Evolutionary conservation across 139 green algal genomes (phyloP).

Genomic region (Picochlorum sp.): DNA sequence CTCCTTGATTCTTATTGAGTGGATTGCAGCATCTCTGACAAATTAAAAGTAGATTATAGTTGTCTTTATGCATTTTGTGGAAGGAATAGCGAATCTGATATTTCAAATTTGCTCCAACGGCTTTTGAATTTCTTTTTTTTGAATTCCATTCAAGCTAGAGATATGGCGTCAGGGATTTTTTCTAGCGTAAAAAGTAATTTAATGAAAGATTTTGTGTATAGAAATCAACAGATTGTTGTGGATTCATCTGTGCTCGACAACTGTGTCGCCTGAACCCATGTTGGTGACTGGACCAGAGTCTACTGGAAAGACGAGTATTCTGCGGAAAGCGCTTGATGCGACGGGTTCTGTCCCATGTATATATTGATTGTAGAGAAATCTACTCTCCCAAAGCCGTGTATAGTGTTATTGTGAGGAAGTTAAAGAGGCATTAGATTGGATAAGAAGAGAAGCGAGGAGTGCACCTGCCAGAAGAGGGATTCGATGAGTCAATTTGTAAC

Average conservation of each 20-base stretch:
- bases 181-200: not conserved
- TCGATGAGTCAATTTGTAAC: not conserved
- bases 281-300: slow-evolving; percentile 49
- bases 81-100: no score
- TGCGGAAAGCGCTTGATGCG: slow-evolving; percentile 26
- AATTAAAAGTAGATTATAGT: no score
- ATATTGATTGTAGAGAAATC: slow-evolving; percentile 29
- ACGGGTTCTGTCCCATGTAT: slow-evolving; percentile 14
- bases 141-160: no score
- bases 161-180: no score
- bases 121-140: no score
- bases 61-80: no score
- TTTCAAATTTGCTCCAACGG: no score
- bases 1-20: no score
- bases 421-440: slow-evolving; percentile 1
- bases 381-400: slow-evolving; percentile 11
- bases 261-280: slow-evolving; percentile 13
- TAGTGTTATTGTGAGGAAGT: slow-evolving; percentile 20
- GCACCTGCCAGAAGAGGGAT: not conserved
- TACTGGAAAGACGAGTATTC: slow-evolving; percentile 37
- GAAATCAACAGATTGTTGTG: slow-evolving; percentile 6
- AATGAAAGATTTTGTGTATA: not conserved
- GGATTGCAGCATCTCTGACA: no score
- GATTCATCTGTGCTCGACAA: not conserved
- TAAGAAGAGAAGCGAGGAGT: slow-evolving; percentile 26